Evolutionary conservation across 2,329 filamentous ascomycete species (phyloP).

Genomic region (Xylariaceae sp.): DNA sequence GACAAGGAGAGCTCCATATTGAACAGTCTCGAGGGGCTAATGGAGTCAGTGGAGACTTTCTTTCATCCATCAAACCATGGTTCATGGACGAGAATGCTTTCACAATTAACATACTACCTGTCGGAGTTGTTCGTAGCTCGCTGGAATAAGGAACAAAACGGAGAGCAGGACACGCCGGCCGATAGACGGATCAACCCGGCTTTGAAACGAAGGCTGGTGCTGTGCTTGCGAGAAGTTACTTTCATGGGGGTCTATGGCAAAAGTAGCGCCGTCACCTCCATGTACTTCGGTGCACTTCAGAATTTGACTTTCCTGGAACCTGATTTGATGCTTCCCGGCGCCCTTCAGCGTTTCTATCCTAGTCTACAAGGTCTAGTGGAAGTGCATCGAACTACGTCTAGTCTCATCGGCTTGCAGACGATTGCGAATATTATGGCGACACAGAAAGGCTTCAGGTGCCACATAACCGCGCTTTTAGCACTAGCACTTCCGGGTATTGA

Average conservation of each 20-base stretch:
- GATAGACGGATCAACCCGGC: conserved; percentile 74
- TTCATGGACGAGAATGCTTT: conserved; percentile 81
- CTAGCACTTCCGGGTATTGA: conserved; percentile 92
- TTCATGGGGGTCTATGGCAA: conserved; percentile 99
- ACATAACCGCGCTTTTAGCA: conserved; percentile 90
- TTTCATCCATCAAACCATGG: conserved; percentile 98
- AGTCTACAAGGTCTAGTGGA: conserved; percentile 95
- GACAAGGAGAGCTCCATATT: conserved; percentile 75
- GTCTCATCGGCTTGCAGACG: conserved; percentile 85
- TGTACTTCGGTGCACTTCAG: conserved; percentile 85
- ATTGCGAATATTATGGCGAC: conserved; percentile 86
- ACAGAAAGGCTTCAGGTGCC: conserved; percentile 93
- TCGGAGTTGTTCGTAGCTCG: conserved; percentile 95
- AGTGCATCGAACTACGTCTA: conserved; percentile 93
- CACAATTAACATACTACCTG: conserved; percentile 87
- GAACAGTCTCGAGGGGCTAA: conserved; percentile 79
- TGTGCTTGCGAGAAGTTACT: conserved; percentile 83
- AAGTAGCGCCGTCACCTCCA: conserved; percentile 85
- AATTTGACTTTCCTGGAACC: conserved; percentile 88
- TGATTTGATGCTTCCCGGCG: conserved; percentile 84
- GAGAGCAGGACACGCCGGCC: conserved; percentile 80
- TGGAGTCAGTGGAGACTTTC: conserved; percentile 95
- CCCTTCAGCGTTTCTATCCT: conserved; percentile 92
- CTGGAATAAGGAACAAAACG: conserved; percentile 92
- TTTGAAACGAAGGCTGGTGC: conserved; percentile 85